phyloP scores from a whole-genome alignment of 129 eudicot genomes.

The Lonicera japonica region DNA sequence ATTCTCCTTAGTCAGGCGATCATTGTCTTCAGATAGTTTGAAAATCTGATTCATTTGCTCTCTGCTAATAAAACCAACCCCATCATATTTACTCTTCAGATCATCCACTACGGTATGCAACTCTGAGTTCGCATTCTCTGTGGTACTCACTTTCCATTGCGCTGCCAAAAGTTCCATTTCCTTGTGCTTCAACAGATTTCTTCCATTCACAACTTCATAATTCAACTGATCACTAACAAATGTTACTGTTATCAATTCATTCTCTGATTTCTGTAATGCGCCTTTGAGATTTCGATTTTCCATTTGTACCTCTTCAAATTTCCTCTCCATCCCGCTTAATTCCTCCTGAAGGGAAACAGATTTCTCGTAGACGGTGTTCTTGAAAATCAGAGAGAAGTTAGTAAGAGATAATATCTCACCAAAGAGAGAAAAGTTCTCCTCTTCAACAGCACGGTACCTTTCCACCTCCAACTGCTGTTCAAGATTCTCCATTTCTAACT shows the following conservation, averaged over 20 bases:
- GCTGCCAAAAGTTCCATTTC: constrained; percentile 51
- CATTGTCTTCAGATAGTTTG: constrained; percentile 37
- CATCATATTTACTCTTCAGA: constrained; percentile 32
- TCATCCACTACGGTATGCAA: constrained; percentile 28
- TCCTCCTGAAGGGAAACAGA: constrained; percentile 32
- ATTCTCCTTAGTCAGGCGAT: constrained; percentile 30
- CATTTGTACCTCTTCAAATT: constrained; percentile 35
- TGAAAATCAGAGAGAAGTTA: constrained; percentile 37
- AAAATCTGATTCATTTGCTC: constrained; percentile 36
- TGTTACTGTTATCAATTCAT: constrained; percentile 34
- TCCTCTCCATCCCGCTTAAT: constrained; percentile 29
- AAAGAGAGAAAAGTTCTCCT: constrained; percentile 30
- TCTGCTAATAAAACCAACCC: constrained; percentile 25
- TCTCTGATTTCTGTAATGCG: constrained; percentile 42
- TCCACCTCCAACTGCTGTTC: constrained; percentile 36
- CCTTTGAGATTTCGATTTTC: constrained; percentile 46
- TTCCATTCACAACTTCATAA: constrained; percentile 33
- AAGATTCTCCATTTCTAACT: constrained; percentile 37
- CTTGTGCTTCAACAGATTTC: constrained; percentile 31
- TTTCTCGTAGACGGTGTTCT: constrained; percentile 45
- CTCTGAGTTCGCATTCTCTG: constrained; percentile 41
- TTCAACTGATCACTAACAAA: constrained; percentile 32
- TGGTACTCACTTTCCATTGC: constrained; percentile 24
- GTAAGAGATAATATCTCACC: constrained; percentile 42
- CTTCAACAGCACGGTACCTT: constrained; percentile 34